Evolutionary conservation across 2,329 filamentous ascomycete genomes (phyloP), one percentile per base, ranked within the genome.

Genomic region (Mollisiaceae sp.): DNA sequence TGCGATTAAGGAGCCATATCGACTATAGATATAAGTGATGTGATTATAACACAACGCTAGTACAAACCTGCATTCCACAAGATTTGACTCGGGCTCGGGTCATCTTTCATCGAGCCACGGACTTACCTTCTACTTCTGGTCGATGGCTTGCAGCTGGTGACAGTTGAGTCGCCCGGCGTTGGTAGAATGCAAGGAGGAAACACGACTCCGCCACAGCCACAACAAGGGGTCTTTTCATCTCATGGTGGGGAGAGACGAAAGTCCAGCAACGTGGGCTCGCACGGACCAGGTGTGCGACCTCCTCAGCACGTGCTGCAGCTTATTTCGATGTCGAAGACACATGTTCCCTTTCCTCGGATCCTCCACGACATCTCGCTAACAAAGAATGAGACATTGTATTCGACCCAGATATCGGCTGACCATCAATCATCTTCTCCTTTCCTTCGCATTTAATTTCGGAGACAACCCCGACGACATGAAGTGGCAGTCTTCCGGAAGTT

Each of bases 91-190:
- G 27, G 27, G 38, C 12, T 41, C 43, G 43, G 43, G 43, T 45
- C 43, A 45, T 45, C 43, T 45, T 45, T 45, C 43, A 18, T n/a
- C 38, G 20, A 18, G 43, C 43, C 43, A 45, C 43, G 43, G 43
- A 45, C 8, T 45, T 45, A 18, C 8, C n/a, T 45, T 45, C 43
- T 45, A 18, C 43, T 45, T 45, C n/a, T 45, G 43, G 43, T 45
- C 15, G 8, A 20, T 45, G 43, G 43, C 43, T 45, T 45, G 43
- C 43, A 45, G 43, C 14, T 20, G n/a, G 15, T n/a, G 43, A 20
- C n/a, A 12, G 1, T 45, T 3, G 8, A 45, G 8, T 20, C 43
- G 43, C 43, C 43, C 43, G 43, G 20, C 43, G 8, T 20, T 45
- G 43, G 43, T n/a, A 45, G 15, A 20, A n/a, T n/a, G 43, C 15